phyloP scores from a whole-genome alignment of 768 basidiomycete genomes.

The Mycena belliarum region DNA sequence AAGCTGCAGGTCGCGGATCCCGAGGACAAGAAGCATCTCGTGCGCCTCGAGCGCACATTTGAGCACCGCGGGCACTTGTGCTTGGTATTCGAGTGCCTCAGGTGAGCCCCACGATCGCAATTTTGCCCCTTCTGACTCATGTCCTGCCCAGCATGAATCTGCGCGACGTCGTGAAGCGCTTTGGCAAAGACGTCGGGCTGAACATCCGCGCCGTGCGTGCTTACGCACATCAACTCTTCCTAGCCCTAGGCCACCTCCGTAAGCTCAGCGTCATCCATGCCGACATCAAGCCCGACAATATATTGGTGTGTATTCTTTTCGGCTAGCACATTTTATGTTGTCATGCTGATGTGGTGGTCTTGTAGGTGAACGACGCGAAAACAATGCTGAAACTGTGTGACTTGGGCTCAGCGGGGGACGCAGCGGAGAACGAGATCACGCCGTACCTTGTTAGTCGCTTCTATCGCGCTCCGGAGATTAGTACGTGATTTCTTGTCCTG shows the following conservation, averaged over 20 bases:
- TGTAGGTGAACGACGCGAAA: constrained; percentile 92
- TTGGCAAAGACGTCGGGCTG: constrained; percentile 96
- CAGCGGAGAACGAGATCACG: constrained; percentile 72
- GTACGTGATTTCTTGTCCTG: constrained; percentile 40
- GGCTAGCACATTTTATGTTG: no score
- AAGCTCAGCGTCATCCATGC: constrained; percentile 97
- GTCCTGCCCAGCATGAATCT: constrained; percentile 81
- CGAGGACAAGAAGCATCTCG: constrained; percentile 95
- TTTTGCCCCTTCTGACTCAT: neutral
- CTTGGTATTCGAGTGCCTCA: constrained; percentile 91
- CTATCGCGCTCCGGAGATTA: constrained; percentile 98
- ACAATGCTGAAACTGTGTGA: constrained; percentile 93
- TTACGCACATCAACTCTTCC: constrained; percentile 96
- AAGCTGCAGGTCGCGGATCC: constrained; percentile 89
- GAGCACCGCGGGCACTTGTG: constrained; percentile 97
- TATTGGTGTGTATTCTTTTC: constrained; percentile 61
- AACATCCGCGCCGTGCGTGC: constrained; percentile 97
- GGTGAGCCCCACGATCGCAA: constrained; percentile 56
- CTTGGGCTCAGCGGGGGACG: constrained; percentile 94
- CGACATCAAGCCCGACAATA: constrained; percentile 98
- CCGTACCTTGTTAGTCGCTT: constrained; percentile 97
- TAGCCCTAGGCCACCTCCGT: constrained; percentile 78
- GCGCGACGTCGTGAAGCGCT: constrained; percentile 95
- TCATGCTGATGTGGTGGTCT: neutral
- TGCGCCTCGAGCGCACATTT: constrained; percentile 91